These are phyloP conservation scores for Mycena crocata DNA, from an alignment of 768 basidiomycete species.

Conservation along the genomic window DNA sequence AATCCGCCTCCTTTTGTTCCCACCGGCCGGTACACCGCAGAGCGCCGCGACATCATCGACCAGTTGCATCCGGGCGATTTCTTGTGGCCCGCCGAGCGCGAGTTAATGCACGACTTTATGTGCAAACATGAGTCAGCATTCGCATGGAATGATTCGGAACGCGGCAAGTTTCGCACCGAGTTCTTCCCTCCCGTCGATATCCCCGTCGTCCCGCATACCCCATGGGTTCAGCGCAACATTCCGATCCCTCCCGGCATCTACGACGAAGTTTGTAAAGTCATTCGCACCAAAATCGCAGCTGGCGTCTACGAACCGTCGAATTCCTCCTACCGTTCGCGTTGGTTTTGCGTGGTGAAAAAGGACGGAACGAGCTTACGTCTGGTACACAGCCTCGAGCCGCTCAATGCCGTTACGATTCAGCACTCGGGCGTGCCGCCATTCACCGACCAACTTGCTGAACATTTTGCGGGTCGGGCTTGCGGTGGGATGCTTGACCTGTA, in stretches of 20 bases:
- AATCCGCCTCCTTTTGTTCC: slow-evolving; percentile 18
- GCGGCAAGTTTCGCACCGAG: slow-evolving; percentile 34
- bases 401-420: slow-evolving; percentile 33
- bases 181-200: slow-evolving; percentile 38
- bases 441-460: slow-evolving; percentile 24
- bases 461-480: slow-evolving; percentile 11
- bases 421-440: slow-evolving; percentile 31
- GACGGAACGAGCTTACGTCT: slow-evolving; percentile 32
- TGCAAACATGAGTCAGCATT: slow-evolving; percentile 27
- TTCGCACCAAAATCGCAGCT: slow-evolving; percentile 16
- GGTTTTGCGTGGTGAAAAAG: slow-evolving; percentile 36
- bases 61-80: slow-evolving; percentile 22
- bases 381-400: slow-evolving; percentile 35
- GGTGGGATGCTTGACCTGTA: slow-evolving; percentile 35
- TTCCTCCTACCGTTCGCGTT: slow-evolving; percentile 23
- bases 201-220: slow-evolving; percentile 35
- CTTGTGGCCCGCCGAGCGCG: slow-evolving; percentile 31
- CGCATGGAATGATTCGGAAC: slow-evolving; percentile 35
- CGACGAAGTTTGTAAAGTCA: slow-evolving; percentile 25
- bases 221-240: slow-evolving; percentile 39
- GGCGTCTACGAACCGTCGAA: slow-evolving; percentile 24
- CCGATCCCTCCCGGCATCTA: slow-evolving; percentile 36
- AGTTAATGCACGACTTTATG: slow-evolving; percentile 26
- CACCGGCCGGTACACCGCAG: slow-evolving; percentile 28
- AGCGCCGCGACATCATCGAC: slow-evolving; percentile 21